These are phyloP conservation scores for Asterophora lycoperdoides DNA, from an alignment of 768 basidiomycete species.

Conservation along the genomic window DNA sequence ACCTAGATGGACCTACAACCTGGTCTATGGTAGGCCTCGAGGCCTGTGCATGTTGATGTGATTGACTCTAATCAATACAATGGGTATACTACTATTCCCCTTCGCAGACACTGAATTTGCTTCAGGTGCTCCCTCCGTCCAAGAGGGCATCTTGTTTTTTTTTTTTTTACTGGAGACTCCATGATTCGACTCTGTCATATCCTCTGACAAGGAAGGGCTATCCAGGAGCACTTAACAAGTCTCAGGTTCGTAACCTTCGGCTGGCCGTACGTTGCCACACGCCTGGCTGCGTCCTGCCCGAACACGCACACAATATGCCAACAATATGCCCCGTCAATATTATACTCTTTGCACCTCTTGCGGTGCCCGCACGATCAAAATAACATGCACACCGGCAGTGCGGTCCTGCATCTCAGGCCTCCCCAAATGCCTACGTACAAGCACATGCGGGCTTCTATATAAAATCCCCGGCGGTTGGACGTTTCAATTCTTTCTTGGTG, in stretches of 20 bases:
- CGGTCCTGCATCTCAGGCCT: slow-evolving; percentile 16
- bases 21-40: slow-evolving; percentile 10
- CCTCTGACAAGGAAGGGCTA: no score
- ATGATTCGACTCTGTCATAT: no score
- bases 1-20: slow-evolving; percentile 13
- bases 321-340: neutral
- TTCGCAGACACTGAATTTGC: neutral
- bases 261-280: neutral
- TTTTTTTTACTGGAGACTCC: no score
- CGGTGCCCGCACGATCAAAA: slow-evolving; percentile 2
- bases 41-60: slow-evolving; percentile 10
- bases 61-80: slow-evolving; percentile 4
- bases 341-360: slow-evolving; percentile 10
- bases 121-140: neutral
- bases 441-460: slow-evolving; percentile 12
- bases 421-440: neutral
- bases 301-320: slow-evolving; percentile 1
- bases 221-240: neutral
- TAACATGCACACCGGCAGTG: slow-evolving; percentile 15
- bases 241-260: neutral
- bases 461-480: slow-evolving; percentile 4
- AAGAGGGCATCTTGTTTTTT: neutral
- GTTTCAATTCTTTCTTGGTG: slow-evolving; percentile 15
- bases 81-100: neutral
- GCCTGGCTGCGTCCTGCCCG: slow-evolving; percentile 9